Conservation (phyloP, 306 rosid species). For the Trifolium fragiferum region DNA sequence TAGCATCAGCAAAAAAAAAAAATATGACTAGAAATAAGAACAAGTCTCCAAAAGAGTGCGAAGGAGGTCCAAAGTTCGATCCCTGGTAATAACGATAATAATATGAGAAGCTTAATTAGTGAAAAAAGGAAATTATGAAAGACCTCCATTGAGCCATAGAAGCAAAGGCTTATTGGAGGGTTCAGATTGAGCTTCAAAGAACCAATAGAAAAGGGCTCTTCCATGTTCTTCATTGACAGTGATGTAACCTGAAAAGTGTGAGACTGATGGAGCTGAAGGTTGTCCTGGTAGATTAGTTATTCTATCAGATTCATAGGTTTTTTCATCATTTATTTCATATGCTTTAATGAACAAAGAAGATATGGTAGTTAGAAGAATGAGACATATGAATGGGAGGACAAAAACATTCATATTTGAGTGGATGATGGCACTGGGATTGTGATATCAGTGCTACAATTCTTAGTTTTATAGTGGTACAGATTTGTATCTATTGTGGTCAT, state of each 20-base stretch:
- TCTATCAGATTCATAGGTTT: conserved; percentile 53
- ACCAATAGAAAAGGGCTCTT: conserved; percentile 70
- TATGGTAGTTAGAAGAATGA: background rate
- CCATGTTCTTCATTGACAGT: conserved; percentile 57
- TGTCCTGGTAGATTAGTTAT: conserved; percentile 56
- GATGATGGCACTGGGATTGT: too few species aligned
- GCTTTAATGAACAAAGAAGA: conserved; percentile 37
- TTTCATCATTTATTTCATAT: conserved; percentile 37
- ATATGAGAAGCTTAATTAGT: background rate
- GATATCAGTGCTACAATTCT: too few species aligned
- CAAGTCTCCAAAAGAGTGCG: too few species aligned
- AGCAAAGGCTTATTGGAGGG: conserved; percentile 60
- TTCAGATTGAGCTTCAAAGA: conserved; percentile 64
- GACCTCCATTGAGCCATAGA: conserved; percentile 71
- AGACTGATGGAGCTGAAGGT: conserved; percentile 52
- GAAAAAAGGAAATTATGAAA: background rate
- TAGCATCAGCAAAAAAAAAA: too few species aligned
- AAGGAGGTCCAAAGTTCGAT: too few species aligned
- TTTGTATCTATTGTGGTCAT: too few species aligned
- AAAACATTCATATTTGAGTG: conserved; percentile 28
- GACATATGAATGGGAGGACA: conserved; percentile 31
- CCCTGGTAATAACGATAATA: too few species aligned
- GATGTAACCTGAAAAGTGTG: conserved; percentile 64
- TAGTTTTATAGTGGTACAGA: too few species aligned
- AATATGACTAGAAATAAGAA: too few species aligned